These are phyloP conservation scores for Tetradesmus obliquus DNA, from an alignment of 139 green algal genomes.

Conservation along the genomic window DNA sequence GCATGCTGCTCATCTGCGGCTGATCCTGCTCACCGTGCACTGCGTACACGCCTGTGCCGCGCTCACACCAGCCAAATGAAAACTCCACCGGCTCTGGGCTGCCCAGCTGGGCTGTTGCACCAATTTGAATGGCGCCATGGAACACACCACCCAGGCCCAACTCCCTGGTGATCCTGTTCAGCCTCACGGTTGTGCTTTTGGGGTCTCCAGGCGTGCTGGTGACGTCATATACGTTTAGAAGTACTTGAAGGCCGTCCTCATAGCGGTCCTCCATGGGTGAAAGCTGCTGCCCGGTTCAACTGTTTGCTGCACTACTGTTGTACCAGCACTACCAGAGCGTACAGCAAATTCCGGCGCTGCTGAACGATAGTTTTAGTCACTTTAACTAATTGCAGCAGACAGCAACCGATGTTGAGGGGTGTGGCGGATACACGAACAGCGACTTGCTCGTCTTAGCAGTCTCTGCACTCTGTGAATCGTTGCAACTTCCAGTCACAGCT, in stretches of 20 bases:
- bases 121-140: constrained; percentile 51
- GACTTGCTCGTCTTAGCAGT: too few relatives aligned
- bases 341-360: not conserved
- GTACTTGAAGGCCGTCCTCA: constrained; percentile 40
- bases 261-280: not conserved
- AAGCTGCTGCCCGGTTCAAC: not conserved
- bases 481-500: too few relatives aligned
- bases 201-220: constrained; percentile 34
- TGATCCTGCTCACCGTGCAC: not conserved
- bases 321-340: not conserved
- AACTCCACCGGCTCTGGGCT: constrained; percentile 62
- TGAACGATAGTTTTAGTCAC: not conserved
- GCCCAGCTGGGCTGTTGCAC: constrained; percentile 55
- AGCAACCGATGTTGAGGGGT: too few relatives aligned
- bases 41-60: constrained; percentile 77
- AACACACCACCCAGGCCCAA: constrained; percentile 69
- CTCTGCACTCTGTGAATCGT: not conserved
- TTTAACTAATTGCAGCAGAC: too few relatives aligned
- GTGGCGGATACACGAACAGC: too few relatives aligned
- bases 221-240: constrained; percentile 57
- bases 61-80: constrained; percentile 81
- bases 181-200: constrained; percentile 30
- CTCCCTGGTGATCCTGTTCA: constrained; percentile 69
- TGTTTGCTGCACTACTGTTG: not conserved
- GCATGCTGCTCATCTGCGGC: not conserved